Percentiles rank a stretch among this genome's conserved stretches.
Evolutionary conservation across 208 protist species (phyloP).

Genomic region (Leishmania amazonensis): DNA sequence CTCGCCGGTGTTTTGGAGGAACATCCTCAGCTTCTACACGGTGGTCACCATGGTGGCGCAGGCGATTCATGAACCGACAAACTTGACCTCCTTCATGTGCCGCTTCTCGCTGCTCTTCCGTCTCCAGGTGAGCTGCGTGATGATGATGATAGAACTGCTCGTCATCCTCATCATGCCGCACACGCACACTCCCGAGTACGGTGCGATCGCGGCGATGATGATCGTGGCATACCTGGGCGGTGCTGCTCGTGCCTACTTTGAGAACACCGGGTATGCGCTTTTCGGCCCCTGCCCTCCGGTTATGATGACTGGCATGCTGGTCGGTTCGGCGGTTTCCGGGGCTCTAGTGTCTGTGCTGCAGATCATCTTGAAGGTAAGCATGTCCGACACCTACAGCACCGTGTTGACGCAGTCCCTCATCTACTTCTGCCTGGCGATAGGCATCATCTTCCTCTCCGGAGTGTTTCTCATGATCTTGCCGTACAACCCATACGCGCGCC

Average conservation of each 20-base stretch:
- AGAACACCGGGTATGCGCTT: constrained; percentile 91
- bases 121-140: constrained; percentile 43
- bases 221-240: constrained; percentile 68
- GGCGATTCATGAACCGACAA: constrained; percentile 67
- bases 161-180: constrained; percentile 64
- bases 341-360: constrained; percentile 70
- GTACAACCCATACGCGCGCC: constrained; percentile 63
- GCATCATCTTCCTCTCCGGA: constrained; percentile 57
- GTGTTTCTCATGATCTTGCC: constrained; percentile 50
- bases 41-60: constrained; percentile 80
- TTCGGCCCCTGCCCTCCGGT: constrained; percentile 75
- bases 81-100: constrained; percentile 73
- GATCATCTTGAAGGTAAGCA: constrained; percentile 71
- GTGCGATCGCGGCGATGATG: constrained; percentile 74
- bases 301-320: constrained; percentile 71
- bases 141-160: constrained; percentile 71
- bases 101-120: constrained; percentile 74
- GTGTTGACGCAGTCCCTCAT: constrained; percentile 64
- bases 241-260: constrained; percentile 74
- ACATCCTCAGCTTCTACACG: constrained; percentile 80
- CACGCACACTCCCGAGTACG: constrained; percentile 33
- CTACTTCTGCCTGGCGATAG: constrained; percentile 75
- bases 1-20: constrained; percentile 61
- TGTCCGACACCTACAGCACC: constrained; percentile 52
- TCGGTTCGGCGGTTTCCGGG: constrained; percentile 68